Conservation (phyloP, 1,139 yeast genomes). For the Hansenula lynferdii region DNA sequence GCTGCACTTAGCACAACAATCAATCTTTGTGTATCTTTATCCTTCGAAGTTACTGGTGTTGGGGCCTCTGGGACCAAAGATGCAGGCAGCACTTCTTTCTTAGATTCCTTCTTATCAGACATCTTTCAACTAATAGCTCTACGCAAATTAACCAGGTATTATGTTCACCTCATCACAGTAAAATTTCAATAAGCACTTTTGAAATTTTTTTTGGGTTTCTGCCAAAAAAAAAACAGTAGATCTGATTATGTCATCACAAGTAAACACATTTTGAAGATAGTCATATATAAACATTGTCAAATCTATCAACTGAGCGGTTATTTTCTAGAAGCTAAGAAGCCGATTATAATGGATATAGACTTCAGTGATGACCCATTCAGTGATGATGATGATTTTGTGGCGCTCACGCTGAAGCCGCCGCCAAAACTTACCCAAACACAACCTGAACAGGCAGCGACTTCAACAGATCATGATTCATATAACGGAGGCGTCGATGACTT, state of each 20-base stretch:
- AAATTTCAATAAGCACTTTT: no score
- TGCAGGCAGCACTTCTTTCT: constrained; percentile 47
- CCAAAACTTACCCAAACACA: not conserved
- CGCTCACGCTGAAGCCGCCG: constrained; percentile 18
- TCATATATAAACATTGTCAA: not conserved
- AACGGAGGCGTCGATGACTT: constrained; percentile 22
- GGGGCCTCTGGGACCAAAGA: constrained; percentile 86
- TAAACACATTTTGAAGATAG: no score
- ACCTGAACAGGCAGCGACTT: not conserved
- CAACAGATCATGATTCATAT: not conserved
- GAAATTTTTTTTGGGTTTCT: no score
- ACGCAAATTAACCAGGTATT: no score
- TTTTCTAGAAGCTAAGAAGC: no score
- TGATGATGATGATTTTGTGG: constrained; percentile 21
- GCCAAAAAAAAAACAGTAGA: not conserved
- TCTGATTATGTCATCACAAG: not conserved
- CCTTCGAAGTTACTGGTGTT: constrained; percentile 71
- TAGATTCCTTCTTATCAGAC: constrained; percentile 1
- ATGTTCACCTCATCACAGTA: no score
- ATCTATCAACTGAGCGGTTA: no score
- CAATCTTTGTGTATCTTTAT: constrained; percentile 76
- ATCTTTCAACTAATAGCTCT: no score
- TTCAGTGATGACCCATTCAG: constrained; percentile 10
- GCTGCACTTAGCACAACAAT: constrained; percentile 94
- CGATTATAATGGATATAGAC: not conserved